Base-by-base conservation (phyloP, 495 filamentous ascomycete species). In the Evansstolkia leycettana region DNA sequence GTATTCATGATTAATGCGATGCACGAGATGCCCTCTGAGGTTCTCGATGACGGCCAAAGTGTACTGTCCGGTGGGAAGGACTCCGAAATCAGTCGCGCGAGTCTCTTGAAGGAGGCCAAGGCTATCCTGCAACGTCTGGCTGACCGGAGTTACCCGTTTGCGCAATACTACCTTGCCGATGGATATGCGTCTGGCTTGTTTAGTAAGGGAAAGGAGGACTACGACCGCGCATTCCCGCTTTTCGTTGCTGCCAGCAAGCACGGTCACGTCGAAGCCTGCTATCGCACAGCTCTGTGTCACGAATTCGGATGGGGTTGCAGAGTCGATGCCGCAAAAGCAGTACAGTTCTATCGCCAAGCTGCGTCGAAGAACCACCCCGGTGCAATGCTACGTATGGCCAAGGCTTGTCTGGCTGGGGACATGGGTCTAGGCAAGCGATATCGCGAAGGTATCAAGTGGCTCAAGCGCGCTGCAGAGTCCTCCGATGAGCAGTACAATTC, bases 231-330 rank as follows among this genome's bases (percentile, higher is more conserved):
- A 1, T 96, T 95, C 48, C 75, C 82, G 0, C 75, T 95, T 5
- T 99, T 99, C 52, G 66, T 94, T 20, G 74, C 89, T 1, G 92
- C 92, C 9, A 86, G 83, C 54, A 99, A 96, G 62, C 92, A 95
- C 55, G 92, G 90, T 19, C 90, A 99, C 52, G 83, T 92, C 18
- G 90, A 99, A 60, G 87, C 92, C 17, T 89, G 78, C 28, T 99
- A 94, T 60, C 81, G 90, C 34, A 80, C 89, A 31, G 90, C 82
- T 3, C 64, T 99, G 24, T 96, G 89, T 64, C 95, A 94, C 59
- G 90, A 99, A 51, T 96, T 94, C 59, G 92, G 87, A 41, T 96
- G 92, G 90, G 90, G 90, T 14, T 87, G 79, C 38, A 73, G 84
- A 23, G 84, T 83, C 39, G 89, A 95, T 49, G 78, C 78, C 27